Conservation (phyloP, 768 basidiomycete species). For the Trametes cingulata region DNA sequence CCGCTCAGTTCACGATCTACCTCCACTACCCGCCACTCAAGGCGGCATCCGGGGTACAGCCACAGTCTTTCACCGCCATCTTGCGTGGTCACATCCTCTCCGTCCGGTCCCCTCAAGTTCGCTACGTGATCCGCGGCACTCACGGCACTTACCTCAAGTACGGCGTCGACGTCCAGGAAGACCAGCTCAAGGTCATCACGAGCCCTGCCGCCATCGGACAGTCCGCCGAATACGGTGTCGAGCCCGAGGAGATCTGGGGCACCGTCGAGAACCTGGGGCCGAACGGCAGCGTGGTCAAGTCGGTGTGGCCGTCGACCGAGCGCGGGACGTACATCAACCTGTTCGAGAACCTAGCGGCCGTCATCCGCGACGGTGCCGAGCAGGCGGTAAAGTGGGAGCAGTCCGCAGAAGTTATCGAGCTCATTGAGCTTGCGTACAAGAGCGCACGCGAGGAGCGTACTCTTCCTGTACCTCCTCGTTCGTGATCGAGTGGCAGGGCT, state of each 20-base stretch:
- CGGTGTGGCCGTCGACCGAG: constrained; percentile 58
- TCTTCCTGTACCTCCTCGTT: constrained; percentile 33
- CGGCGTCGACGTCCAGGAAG: constrained; percentile 80
- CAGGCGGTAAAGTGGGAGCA: constrained; percentile 73
- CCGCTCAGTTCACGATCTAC: constrained; percentile 21
- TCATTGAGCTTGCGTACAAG: constrained; percentile 73
- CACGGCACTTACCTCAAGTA: constrained; percentile 73
- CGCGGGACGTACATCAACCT: constrained; percentile 60
- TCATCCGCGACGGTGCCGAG: constrained; percentile 55
- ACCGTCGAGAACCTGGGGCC: constrained; percentile 54
- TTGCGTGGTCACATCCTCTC: constrained; percentile 72
- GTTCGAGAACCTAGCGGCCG: constrained; percentile 65
- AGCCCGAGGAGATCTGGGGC: constrained; percentile 65
- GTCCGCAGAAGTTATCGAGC: constrained; percentile 67
- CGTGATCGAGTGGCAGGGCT: background rate
- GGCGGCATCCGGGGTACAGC: constrained; percentile 19
- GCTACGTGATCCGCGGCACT: constrained; percentile 72
- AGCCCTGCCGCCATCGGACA: constrained; percentile 45
- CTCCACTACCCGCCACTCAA: constrained; percentile 24
- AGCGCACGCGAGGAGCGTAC: constrained; percentile 64
- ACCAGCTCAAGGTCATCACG: constrained; percentile 62
- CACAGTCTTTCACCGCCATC: constrained; percentile 64
- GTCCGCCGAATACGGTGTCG: constrained; percentile 53
- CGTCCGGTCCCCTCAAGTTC: constrained; percentile 61
- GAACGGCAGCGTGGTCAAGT: constrained; percentile 42